Base-by-base conservation (phyloP, 768 basidiomycete species). In the Boletus fagicola region DNA sequence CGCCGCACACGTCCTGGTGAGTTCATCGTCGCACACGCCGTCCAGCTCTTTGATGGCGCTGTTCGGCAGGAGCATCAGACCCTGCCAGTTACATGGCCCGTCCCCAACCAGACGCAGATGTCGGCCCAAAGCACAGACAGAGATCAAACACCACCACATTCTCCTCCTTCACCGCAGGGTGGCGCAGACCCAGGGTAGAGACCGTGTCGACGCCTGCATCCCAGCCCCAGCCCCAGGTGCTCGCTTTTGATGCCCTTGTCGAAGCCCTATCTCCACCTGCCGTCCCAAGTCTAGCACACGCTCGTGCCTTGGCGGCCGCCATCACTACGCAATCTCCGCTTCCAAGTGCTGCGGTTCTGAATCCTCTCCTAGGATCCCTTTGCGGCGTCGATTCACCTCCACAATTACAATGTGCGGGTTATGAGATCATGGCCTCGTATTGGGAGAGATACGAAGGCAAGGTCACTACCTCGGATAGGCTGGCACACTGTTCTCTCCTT, bases 391-490 rank as follows among this genome's bases (percentile, higher is more conserved):
- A 82, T 18, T 77, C 80, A 0, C 87, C 88, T 1, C 59, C 77
- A 0, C 72, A 83, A 0, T 59, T 91, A 5, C 88, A 89, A 64
- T 80, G 80, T 9, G 80, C 84, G 0, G 90, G 90, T 1, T 89
- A 79, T 62, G 90, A 92, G 56, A 83, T 90, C 58, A 76, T 91
- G 51, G 76, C 85, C 15, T 79, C 86, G 3, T 92, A 86, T 67
- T 84, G 83, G 74, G 83, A 87, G 64, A 84, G 85, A 65, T 75
- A 71, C 22, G 83, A 84, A 51, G 64, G 75, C 22, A 63, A 66
- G 22, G 72, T 83, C 22, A 72, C 74, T 2, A 85, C 83, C 2
- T 75, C 83, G 1, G 88, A 91, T 56, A 77, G 84, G 28, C 70
- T 88, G 11, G 76, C 83, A 0, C 86, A 84, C 57, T 83, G 90